phyloP scores from a whole-genome alignment of 1,284 basidiomycete genomes.

The Pseudozyma pruni region DNA sequence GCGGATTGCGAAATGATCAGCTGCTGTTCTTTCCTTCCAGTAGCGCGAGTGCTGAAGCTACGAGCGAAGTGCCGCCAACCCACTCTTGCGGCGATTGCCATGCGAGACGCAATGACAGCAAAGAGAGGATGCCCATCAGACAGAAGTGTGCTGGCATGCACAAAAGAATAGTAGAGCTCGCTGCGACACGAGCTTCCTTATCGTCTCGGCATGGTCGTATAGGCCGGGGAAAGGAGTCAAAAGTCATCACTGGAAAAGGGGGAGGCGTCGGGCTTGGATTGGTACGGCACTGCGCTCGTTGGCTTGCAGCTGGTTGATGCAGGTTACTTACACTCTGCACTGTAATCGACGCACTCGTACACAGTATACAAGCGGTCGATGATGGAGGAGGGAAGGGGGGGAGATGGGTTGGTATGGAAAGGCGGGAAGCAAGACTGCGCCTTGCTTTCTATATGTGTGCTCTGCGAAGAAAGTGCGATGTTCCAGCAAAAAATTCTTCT shows the following conservation, averaged over 20 bases:
- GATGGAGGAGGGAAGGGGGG: slow-evolving; percentile 1
- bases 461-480: slow-evolving; percentile 5
- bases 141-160: slow-evolving; percentile 67
- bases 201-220: slow-evolving; percentile 68
- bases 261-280: not conserved
- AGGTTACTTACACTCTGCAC: slow-evolving; percentile 31
- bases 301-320: not conserved
- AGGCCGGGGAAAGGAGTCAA: slow-evolving; percentile 68
- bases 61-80: not conserved
- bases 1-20: slow-evolving; percentile 10
- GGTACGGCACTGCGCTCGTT: not conserved
- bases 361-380: slow-evolving; percentile 34
- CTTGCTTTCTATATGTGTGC: not conserved
- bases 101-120: slow-evolving; percentile 5
- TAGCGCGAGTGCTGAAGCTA: not conserved
- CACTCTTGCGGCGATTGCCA: not conserved
- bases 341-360: slow-evolving; percentile 36
- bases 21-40: not conserved
- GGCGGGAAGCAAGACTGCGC: not conserved
- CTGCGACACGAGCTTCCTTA: slow-evolving; percentile 66
- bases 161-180: slow-evolving; percentile 59
- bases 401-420: not conserved
- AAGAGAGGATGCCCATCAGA: slow-evolving; percentile 50
- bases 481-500: slow-evolving; percentile 22
- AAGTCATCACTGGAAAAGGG: slow-evolving; percentile 50